These are phyloP conservation scores for Curvularia sp. DNA, from an alignment of 2,329 filamentous ascomycete genomes.

Conservation along the genomic window DNA sequence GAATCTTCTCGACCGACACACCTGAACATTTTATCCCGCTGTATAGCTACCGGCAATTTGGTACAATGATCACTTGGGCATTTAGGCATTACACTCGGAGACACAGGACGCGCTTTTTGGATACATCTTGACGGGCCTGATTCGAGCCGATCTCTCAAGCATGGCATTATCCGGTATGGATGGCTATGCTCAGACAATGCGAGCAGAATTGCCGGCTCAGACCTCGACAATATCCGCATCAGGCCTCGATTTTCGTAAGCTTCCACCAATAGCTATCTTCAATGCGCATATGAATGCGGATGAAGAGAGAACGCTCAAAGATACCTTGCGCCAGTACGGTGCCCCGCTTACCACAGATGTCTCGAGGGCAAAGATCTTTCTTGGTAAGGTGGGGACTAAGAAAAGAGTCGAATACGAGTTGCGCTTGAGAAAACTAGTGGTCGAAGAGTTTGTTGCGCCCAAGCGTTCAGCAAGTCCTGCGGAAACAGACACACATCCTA, in stretches of 20 bases:
- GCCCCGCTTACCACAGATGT: slow-evolving; percentile 74
- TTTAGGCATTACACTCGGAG: slow-evolving; percentile 22
- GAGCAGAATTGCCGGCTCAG: slow-evolving; percentile 27
- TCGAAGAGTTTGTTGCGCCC: slow-evolving; percentile 57
- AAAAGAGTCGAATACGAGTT: slow-evolving; percentile 80
- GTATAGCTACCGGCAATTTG: slow-evolving; percentile 10
- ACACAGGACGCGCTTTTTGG: slow-evolving; percentile 31
- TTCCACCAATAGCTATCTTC: slow-evolving; percentile 76
- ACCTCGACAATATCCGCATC: slow-evolving; percentile 24
- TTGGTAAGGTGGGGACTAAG: slow-evolving; percentile 75
- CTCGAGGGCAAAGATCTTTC: slow-evolving; percentile 73
- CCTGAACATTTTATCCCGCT: not conserved
- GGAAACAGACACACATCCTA: slow-evolving; percentile 18
- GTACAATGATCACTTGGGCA: slow-evolving; percentile 29
- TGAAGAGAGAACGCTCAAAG: slow-evolving; percentile 69
- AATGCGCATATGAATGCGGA: slow-evolving; percentile 70
- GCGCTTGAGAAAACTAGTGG: slow-evolving; percentile 68
- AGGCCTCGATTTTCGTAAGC: slow-evolving; percentile 50
- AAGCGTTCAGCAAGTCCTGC: slow-evolving; percentile 29
- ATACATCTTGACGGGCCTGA: slow-evolving; percentile 41
- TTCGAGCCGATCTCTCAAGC: slow-evolving; percentile 34
- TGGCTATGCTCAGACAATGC: slow-evolving; percentile 30
- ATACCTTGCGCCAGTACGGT: slow-evolving; percentile 62
- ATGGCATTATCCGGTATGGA: slow-evolving; percentile 30
- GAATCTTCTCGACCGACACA: slow-evolving; percentile 5